Evolutionary conservation across 2,329 filamentous ascomycete genomes (phyloP).

Genomic region (Orbilia brochopaga): DNA sequence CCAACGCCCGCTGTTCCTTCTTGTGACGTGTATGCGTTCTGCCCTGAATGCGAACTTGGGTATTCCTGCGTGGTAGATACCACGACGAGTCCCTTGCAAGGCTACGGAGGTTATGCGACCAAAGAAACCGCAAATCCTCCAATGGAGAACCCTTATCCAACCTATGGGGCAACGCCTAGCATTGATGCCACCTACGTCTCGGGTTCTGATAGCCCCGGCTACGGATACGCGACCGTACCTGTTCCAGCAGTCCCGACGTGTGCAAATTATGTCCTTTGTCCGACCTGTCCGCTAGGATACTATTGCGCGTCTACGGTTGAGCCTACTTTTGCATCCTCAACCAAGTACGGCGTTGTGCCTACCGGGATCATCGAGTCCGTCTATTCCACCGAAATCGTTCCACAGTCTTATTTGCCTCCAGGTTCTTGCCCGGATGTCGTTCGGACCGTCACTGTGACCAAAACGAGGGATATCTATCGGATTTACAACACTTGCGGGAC

Average conservation of each 20-base stretch:
- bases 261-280: constrained; percentile 35
- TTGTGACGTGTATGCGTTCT: constrained; percentile 41
- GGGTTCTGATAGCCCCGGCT: constrained; percentile 4
- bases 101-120: background rate
- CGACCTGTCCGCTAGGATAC: constrained; percentile 36
- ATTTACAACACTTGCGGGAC: constrained; percentile 39
- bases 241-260: constrained; percentile 35
- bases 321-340: constrained; percentile 26
- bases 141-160: constrained; percentile 28
- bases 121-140: constrained; percentile 32
- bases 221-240: constrained; percentile 17
- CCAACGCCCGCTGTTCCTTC: constrained; percentile 15
- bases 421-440: constrained; percentile 3
- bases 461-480: constrained; percentile 25
- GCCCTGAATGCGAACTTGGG: constrained; percentile 40
- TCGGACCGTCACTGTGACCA: constrained; percentile 26
- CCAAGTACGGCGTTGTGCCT: constrained; percentile 33
- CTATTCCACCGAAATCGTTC: constrained; percentile 26
- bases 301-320: constrained; percentile 28
- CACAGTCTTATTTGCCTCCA: background rate
- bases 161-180: constrained; percentile 12
- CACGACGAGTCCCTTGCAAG: background rate
- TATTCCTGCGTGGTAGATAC: constrained; percentile 28
- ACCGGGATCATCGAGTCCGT: constrained; percentile 35
- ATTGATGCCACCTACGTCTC: constrained; percentile 22